Percentiles rank a stretch among this genome's conserved stretches.
Conservation (phyloP, 176 grass and related monocot species). For the Carex myosuroides region DNA sequence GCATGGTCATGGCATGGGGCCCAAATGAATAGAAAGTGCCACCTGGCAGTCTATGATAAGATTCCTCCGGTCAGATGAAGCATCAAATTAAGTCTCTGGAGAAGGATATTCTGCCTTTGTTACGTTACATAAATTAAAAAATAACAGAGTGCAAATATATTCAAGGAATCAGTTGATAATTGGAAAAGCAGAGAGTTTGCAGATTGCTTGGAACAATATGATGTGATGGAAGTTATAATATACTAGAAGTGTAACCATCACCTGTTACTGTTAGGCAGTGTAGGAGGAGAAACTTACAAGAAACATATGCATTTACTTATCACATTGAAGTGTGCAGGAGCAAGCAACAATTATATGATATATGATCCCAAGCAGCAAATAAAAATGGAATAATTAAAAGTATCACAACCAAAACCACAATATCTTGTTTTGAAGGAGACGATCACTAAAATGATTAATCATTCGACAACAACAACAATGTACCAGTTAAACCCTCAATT, state of each 20-base stretch:
- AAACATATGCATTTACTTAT: constrained; percentile 5
- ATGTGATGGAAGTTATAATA: neutral
- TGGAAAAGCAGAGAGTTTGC: neutral
- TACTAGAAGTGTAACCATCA: constrained; percentile 7
- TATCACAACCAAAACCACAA: neutral
- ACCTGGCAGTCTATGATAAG: neutral
- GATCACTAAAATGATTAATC: neutral
- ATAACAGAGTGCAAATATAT: neutral
- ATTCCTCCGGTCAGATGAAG: neutral
- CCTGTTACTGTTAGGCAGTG: neutral
- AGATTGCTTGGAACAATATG: neutral
- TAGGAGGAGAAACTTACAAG: constrained; percentile 1
- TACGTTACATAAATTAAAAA: neutral
- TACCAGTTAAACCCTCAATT: neutral
- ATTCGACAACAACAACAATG: neutral
- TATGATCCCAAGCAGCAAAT: neutral
- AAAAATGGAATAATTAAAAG: neutral
- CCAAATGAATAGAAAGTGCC: neutral
- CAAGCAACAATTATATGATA: neutral
- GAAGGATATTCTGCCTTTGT: neutral
- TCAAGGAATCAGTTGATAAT: neutral
- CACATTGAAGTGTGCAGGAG: neutral
- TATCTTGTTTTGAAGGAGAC: neutral
- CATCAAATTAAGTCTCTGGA: neutral
- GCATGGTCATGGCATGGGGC: neutral